Base-by-base conservation (phyloP, 768 basidiomycete genomes). In the Psilocybe cyanescens region DNA sequence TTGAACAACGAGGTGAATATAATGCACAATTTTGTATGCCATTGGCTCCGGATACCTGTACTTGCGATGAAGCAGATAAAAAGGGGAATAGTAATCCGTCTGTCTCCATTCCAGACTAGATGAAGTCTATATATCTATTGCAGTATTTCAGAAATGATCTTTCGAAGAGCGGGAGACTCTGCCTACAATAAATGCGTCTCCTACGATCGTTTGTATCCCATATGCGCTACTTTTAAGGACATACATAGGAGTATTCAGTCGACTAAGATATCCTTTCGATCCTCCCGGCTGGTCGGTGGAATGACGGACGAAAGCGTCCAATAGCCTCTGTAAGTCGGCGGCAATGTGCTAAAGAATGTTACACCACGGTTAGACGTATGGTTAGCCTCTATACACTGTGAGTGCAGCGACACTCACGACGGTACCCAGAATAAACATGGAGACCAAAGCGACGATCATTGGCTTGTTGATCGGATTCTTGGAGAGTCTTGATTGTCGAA, bases 51-150 rank as follows among this genome's bases (percentile, higher is more conserved):
- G 8, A 9, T 24, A 47, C 46, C 52, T 33, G 29, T 33, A 24
- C 52, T 53, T 14, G 31, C 52, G 4, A 35, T 4, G 30, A 53
- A 53, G 7, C 14, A 33, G n/a, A 31, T n/a, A 33, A 29, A 31
- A 3, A 53, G 31, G 2, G 52, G 52, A 28, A 33, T 19, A 31
- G 30, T 17, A 17, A 53, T 31, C n/a, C 30, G 9, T 24, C 19
- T 31, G 29, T 53, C 35, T 37, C 52, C 52, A 53, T 53, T 19
- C 52, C 52, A 53, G 5, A 53, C 52, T n/a, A 53, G 8, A 35
- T 53, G 30, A 30, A 53, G 31, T 8, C 52, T n/a, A 16, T 53
- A 53, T 17, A 53, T n/a, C 52, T 53, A 29, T 30, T 11, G 29
- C 16, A 53, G 12, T 33, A 17, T 24, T 24, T 24, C 4, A 19